A percentile compares a stretch with the other conserved stretches of the same genome.
phyloP scores from a whole-genome alignment of 83 land plant species.

The Thuja plicata region DNA sequence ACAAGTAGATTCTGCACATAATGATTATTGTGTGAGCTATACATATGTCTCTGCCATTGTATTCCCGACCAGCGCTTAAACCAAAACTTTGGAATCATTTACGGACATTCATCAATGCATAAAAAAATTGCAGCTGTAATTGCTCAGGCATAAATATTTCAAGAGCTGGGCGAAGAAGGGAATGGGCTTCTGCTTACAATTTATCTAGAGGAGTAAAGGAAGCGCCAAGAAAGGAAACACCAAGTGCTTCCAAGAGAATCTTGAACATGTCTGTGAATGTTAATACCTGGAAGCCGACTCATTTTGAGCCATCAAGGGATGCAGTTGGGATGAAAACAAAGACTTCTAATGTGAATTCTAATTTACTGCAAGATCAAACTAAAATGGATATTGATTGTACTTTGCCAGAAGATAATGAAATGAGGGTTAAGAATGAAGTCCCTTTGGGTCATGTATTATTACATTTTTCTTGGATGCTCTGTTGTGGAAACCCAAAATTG shows the following conservation, averaged over 20 bases:
- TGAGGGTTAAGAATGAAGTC: background rate
- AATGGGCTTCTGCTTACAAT: conserved; percentile 24
- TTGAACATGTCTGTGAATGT: conserved; percentile 62
- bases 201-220: conserved; percentile 6
- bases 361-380: background rate
- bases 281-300: conserved; percentile 63
- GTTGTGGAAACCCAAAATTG: too few species aligned
- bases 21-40: too few species aligned
- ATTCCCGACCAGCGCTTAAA: too few species aligned
- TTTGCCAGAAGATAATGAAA: background rate
- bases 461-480: too few species aligned
- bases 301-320: conserved; percentile 31
- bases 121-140: too few species aligned
- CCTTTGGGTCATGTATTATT: too few species aligned
- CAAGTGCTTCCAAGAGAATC: conserved; percentile 33
- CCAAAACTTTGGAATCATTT: too few species aligned
- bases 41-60: too few species aligned
- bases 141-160: too few species aligned
- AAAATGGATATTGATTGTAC: conserved; percentile 1
- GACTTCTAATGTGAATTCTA: background rate
- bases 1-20: too few species aligned
- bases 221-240: background rate
- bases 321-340: conserved; percentile 16
- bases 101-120: too few species aligned
- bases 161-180: conserved; percentile 39